phyloP scores from a whole-genome alignment of 2,329 filamentous ascomycete species.

The Aspergillus pseudoglaucus region DNA sequence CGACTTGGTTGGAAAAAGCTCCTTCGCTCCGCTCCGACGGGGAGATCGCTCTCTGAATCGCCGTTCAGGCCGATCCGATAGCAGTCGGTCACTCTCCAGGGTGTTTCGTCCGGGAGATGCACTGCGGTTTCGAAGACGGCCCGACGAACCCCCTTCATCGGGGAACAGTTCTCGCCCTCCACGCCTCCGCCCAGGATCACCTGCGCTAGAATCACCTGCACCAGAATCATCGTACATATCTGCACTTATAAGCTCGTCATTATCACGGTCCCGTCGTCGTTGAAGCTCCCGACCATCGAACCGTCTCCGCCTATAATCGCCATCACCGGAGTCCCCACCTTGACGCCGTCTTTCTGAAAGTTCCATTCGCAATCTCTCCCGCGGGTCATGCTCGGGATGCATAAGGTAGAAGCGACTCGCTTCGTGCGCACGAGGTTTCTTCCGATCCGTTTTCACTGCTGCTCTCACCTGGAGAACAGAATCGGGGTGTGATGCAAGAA shows the following conservation, averaged over 20 bases:
- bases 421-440: conserved; percentile 68
- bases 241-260: conserved; percentile 59
- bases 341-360: conserved; percentile 40
- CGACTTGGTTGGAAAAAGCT: conserved; percentile 52
- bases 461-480: conserved; percentile 65
- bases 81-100: conserved; percentile 32
- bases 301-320: conserved; percentile 44
- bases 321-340: conserved; percentile 30
- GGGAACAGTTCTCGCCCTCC: conserved; percentile 35
- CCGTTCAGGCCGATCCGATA: conserved; percentile 30
- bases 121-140: conserved; percentile 53
- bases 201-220: conserved; percentile 13
- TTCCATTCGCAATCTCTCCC: conserved; percentile 59
- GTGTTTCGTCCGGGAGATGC: conserved; percentile 54
- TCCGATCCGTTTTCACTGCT: conserved; percentile 69
- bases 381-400: conserved; percentile 81
- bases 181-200: conserved; percentile 24
- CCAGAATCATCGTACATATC: conserved; percentile 73
- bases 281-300: conserved; percentile 56
- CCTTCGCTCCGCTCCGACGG: conserved; percentile 39
- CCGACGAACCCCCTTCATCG: conserved; percentile 26
- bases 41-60: conserved; percentile 41
- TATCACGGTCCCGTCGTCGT: conserved; percentile 40
- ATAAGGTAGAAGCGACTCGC: conserved; percentile 87
- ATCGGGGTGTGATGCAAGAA: conserved; percentile 61